Evolutionary conservation across 805 yeast species (phyloP), one percentile per base, ranked within the genome.

Genomic region (Hanseniaspora mollemarum): DNA sequence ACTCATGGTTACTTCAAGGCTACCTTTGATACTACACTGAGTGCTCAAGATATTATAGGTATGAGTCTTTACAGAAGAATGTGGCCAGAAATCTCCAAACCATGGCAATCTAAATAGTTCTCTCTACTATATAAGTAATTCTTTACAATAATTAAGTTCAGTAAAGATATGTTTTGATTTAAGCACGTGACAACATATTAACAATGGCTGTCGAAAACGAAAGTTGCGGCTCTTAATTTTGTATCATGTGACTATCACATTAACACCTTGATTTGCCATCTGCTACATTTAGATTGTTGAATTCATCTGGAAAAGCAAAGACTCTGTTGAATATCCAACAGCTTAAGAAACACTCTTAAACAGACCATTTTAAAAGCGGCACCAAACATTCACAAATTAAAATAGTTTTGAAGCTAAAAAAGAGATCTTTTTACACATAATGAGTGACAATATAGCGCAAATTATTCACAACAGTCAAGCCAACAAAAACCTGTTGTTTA

Each of bases 1-100:
- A 92, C 98, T 1, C 98, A 92, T 64, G 99, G 99, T 56, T 87
- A 90, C 71, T 88, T 83, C 77, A 92, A 92, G 70, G 95, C 96
- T 22, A 83, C 84, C 8, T 92, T 92, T 60, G 96, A 92, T 63
- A 90, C 88, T 53, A 85, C 82, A 60, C 71, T 94, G 60, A 79
- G 83, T 48, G 83, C 96, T 0, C 96, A 88, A 68, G 99, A 92
- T 67, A 80, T 85, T 13, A 79, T 92, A 44, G 96, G 87, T 21
- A 87, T 92, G 96, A 80, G 95, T 28, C 68, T 92, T 58, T 92
- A 84, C 71, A 90, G 86, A 69, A 79, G 98, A 61, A 83, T 83
- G 55, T 92, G 96, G 96, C 97, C 98, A 36, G 75, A 67, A 51
- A 36, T 62, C 9, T 71, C 74, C 6, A 43, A 55, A 18, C 62